phyloP scores from a whole-genome alignment of 2,329 filamentous ascomycete genomes.

The Diaporthe aspalathi region DNA sequence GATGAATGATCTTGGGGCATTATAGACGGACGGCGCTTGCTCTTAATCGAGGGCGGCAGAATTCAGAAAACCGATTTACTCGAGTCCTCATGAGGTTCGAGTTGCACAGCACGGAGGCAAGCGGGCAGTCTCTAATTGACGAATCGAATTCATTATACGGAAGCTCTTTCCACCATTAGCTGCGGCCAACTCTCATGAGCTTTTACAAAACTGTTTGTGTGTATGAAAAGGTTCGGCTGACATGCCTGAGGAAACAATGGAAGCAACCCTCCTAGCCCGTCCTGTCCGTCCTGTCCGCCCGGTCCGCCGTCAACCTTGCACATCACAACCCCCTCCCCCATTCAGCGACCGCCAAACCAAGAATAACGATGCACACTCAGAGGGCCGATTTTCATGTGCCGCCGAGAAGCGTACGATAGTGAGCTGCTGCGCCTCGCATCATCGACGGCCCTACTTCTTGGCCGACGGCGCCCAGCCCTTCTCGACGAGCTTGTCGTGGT shows the following conservation, averaged over 20 bases:
- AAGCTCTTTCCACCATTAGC: background rate
- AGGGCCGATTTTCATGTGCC: background rate
- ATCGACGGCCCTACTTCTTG: slow-evolving; percentile 18
- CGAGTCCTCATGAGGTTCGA: background rate
- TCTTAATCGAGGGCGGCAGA: slow-evolving; percentile 9
- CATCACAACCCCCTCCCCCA: slow-evolving; percentile 1
- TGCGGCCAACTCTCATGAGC: background rate
- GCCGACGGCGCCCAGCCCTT: slow-evolving; percentile 51
- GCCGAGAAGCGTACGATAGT: background rate
- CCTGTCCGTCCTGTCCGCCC: background rate
- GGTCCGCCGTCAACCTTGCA: background rate
- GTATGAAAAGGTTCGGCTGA: slow-evolving; percentile 11
- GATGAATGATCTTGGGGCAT: slow-evolving; percentile 63
- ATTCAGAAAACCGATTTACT: background rate
- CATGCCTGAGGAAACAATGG: slow-evolving; percentile 2
- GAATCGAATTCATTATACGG: slow-evolving; percentile 18
- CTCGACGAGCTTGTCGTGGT: slow-evolving; percentile 70
- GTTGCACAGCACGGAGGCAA: slow-evolving; percentile 9
- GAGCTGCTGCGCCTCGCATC: slow-evolving; percentile 19
- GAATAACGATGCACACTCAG: background rate
- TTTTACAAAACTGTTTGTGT: background rate
- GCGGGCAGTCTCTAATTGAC: slow-evolving; percentile 8
- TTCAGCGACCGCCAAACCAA: background rate
- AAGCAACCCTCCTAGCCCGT: background rate
- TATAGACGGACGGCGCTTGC: slow-evolving; percentile 19